Conservation (phyloP, 352 stramenopile genomes). For the Phytophthora multivora region DNA sequence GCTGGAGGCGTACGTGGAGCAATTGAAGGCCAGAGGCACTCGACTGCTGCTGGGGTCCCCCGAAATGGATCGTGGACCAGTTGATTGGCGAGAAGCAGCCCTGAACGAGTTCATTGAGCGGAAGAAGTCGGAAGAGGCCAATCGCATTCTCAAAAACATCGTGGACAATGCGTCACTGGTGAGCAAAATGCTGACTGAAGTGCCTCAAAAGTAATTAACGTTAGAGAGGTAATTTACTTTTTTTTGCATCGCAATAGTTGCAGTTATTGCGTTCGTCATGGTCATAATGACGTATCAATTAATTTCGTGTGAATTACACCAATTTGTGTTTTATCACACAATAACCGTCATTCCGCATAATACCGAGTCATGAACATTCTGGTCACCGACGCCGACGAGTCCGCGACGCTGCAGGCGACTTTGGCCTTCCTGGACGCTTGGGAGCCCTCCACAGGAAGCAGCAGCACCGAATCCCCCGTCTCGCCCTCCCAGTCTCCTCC, state of each 20-base stretch:
- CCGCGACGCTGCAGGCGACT: slow-evolving; percentile 21
- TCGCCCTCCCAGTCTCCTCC: background rate
- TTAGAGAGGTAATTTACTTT: too few relatives aligned
- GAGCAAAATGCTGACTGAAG: background rate
- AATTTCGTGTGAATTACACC: background rate
- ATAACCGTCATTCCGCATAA: slow-evolving; percentile 2
- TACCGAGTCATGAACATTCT: slow-evolving; percentile 1
- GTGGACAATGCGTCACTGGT: slow-evolving; percentile 5
- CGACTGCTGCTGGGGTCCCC: too few relatives aligned
- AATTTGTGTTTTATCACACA: background rate
- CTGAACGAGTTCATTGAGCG: slow-evolving; percentile 13
- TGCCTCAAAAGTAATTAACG: too few relatives aligned
- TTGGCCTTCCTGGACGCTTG: slow-evolving; percentile 26
- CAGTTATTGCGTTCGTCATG: too few relatives aligned
- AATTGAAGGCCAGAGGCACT: background rate
- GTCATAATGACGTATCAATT: background rate
- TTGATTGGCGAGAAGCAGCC: slow-evolving; percentile 14
- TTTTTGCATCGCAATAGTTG: too few relatives aligned
- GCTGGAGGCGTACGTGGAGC: slow-evolving; percentile 7
- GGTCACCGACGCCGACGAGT: slow-evolving; percentile 16
- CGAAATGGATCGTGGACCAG: background rate
- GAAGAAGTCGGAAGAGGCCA: slow-evolving; percentile 20
- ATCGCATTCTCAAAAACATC: slow-evolving; percentile 11
- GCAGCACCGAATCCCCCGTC: background rate
- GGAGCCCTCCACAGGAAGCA: background rate